Evolutionary conservation across 208 protist genomes (phyloP).

Genomic region (Acanthamoeba culbertsoni): DNA sequence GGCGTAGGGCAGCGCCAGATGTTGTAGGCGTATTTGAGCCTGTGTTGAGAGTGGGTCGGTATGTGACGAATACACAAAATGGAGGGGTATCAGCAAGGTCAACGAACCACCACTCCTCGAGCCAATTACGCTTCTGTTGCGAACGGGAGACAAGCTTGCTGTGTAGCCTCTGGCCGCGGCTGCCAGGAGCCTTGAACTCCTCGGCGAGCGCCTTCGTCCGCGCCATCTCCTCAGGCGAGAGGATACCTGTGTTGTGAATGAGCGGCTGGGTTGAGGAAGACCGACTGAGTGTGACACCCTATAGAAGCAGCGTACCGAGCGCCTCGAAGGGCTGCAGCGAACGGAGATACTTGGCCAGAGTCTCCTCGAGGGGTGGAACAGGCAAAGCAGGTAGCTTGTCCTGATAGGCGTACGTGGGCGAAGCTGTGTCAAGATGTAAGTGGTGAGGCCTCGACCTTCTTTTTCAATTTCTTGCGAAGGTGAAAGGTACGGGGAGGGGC

Average conservation of each 20-base stretch:
- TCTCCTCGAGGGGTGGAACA: not conserved
- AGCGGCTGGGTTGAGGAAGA: not conserved
- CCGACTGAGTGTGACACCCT: not conserved
- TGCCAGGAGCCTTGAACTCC: not conserved
- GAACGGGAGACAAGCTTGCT: not conserved
- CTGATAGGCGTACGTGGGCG: not conserved
- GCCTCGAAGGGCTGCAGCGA: constrained; percentile 9
- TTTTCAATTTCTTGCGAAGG: not conserved
- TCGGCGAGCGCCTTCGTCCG: not conserved
- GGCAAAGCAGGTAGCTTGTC: not conserved
- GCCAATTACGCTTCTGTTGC: not conserved
- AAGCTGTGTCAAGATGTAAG: no score
- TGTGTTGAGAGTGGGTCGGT: not conserved
- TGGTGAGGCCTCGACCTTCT: no score
- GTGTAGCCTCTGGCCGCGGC: not conserved
- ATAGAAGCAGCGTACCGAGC: not conserved
- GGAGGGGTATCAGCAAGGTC: not conserved
- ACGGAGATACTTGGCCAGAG: constrained; percentile 8
- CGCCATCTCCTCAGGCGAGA: constrained; percentile 27
- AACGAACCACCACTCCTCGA: constrained; percentile 26
- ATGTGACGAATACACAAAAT: not conserved
- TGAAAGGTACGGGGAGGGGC: not conserved
- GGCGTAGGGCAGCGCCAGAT: constrained; percentile 14
- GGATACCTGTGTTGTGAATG: not conserved
- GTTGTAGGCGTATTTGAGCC: constrained; percentile 40